Percentiles rank a stretch among this genome's conserved stretches.
These are phyloP conservation scores for Parathielavia hyrcaniae DNA, from an alignment of 495 filamentous ascomycete species.

Conservation along the genomic window DNA sequence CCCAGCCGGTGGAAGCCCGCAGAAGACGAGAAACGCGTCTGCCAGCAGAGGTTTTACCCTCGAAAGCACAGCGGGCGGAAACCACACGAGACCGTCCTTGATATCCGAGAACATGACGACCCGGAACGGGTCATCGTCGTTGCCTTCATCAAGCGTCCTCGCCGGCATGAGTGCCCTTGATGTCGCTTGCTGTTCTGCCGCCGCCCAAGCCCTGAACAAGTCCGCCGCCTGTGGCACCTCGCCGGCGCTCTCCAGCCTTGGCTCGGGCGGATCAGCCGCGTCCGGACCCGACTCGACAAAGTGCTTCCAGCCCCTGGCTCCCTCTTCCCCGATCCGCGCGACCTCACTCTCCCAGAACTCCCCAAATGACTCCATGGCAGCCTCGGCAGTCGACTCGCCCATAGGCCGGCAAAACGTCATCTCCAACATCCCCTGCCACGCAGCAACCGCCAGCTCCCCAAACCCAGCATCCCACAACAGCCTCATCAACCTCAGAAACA, in stretches of 20 bases:
- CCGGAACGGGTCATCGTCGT: constrained; percentile 70
- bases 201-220: constrained; percentile 53
- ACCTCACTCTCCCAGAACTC: constrained; percentile 86
- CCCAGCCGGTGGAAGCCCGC: constrained; percentile 53
- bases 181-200: constrained; percentile 49
- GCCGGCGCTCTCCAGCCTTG: constrained; percentile 16
- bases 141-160: constrained; percentile 55
- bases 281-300: constrained; percentile 37
- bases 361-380: constrained; percentile 46
- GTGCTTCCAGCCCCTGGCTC: constrained; percentile 62
- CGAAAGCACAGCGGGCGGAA: constrained; percentile 36
- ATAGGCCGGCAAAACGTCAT: constrained; percentile 55
- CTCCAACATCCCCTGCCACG: constrained; percentile 83
- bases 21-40: constrained; percentile 65
- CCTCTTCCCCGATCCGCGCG: constrained; percentile 68
- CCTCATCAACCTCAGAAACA: constrained; percentile 65
- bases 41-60: constrained; percentile 45
- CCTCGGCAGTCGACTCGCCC: constrained; percentile 18
- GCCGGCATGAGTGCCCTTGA: constrained; percentile 53
- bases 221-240: constrained; percentile 30
- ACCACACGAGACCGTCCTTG: constrained; percentile 51
- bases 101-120: constrained; percentile 77
- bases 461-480: constrained; percentile 77
- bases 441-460: constrained; percentile 64
- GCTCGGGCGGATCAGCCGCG: constrained; percentile 37